Evolutionary conservation across 768 basidiomycete species (phyloP), one percentile per base, ranked within the genome.

Genomic region (Pulveroboletus sp.): DNA sequence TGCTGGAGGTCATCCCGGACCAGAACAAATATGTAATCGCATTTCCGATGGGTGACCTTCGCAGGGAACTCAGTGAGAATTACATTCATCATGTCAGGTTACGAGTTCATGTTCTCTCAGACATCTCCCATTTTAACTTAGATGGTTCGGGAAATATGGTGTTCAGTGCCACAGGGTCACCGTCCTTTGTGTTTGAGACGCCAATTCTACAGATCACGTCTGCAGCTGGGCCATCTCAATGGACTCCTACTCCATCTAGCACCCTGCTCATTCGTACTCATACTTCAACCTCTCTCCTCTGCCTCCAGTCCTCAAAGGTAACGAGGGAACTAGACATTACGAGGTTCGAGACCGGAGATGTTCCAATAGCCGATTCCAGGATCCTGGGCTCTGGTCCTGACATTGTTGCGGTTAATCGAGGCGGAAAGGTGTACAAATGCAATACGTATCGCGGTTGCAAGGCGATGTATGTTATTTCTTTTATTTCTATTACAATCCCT

Each of bases 1-100:
- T 75, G 19, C 58, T 90, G 23, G 76, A 77, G 17, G 49, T 71
- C 16, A 48, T 79, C 1, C 56, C 70, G 24, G 59, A 53, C 23
- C 56, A 51, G 37, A 51, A 62, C 16, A 60, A 70, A 17, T 61
- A 41, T 13, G 72, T 69, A 44, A 59, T 80, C 37, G 73, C 71
- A 1, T 89, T 87, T 68, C 81, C 87, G 2, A 80, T 77, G 73
- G 87, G 87, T 2, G 78, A 83, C 58, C 67, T 73, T 13, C 72
- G 74, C 31, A 62, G 69, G 43, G 76, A 85, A 48, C 72, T 91
- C 27, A 87, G 89, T 89, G 55, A 59, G 80, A 62, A 38, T 10
- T 24, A 31, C 19, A n/a, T 21, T 25, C 19, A 21, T 40, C 12
- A 21, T 8, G 11, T 16, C 19, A n/a, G 20, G 29, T 46, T 41